These are phyloP conservation scores for Fusarium nanum DNA, from an alignment of 2,329 filamentous ascomycete genomes.

Conservation along the genomic window DNA sequence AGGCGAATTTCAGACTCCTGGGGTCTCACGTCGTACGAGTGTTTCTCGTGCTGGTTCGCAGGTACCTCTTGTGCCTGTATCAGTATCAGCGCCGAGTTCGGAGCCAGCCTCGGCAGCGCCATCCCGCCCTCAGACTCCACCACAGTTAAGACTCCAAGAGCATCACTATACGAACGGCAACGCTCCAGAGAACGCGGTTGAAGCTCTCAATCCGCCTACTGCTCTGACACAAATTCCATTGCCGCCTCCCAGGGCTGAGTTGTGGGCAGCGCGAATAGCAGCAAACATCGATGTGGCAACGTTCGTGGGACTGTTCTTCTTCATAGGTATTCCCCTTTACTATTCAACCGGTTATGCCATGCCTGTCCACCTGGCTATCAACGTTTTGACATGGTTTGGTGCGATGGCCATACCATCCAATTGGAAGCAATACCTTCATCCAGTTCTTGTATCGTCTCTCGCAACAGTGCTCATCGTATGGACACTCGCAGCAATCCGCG, in stretches of 20 bases:
- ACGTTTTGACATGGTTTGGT: constrained; percentile 63
- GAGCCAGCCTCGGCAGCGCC: constrained; percentile 32
- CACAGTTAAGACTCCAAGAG: constrained; percentile 46
- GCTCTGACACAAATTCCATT: constrained; percentile 55
- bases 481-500: constrained; percentile 60
- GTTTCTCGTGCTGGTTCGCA: constrained; percentile 44
- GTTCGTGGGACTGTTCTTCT: constrained; percentile 59
- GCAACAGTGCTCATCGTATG: constrained; percentile 65
- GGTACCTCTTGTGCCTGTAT: constrained; percentile 32
- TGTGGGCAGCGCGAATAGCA: constrained; percentile 62
- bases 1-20: constrained; percentile 43
- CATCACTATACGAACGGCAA: constrained; percentile 43
- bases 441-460: constrained; percentile 67
- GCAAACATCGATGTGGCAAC: constrained; percentile 59
- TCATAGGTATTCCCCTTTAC: constrained; percentile 66
- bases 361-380: constrained; percentile 60
- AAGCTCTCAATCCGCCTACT: constrained; percentile 34
- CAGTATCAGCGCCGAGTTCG: constrained; percentile 25
- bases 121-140: constrained; percentile 45
- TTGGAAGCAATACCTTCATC: constrained; percentile 67
- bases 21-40: constrained; percentile 40
- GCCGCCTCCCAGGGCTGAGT: constrained; percentile 59
- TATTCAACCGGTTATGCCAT: constrained; percentile 64
- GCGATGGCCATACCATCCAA: constrained; percentile 60
- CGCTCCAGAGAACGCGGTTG: constrained; percentile 28